phyloP scores from a whole-genome alignment of 2,329 filamentous ascomycete species.

The Seiridium cupressi region DNA sequence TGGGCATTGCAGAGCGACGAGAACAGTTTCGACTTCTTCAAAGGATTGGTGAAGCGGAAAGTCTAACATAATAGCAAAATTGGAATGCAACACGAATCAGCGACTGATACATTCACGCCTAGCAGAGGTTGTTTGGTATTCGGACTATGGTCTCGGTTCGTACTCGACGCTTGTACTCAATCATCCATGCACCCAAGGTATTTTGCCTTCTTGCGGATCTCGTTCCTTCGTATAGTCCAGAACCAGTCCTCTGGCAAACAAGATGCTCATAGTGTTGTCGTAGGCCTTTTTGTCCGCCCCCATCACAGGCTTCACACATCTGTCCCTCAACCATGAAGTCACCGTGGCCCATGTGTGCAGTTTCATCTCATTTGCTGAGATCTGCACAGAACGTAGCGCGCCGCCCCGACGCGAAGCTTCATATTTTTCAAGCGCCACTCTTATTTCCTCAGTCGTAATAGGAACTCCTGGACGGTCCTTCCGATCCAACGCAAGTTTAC shows the following conservation, averaged over 20 bases:
- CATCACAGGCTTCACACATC: background rate
- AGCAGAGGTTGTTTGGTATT: background rate
- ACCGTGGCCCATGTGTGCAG: background rate
- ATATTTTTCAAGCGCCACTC: background rate
- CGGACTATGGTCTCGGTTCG: background rate
- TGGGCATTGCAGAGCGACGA: conserved; percentile 92
- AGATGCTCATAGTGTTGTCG: background rate
- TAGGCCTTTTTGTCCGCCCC: background rate
- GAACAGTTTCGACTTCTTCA: conserved; percentile 98
- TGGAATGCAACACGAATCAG: too few species aligned
- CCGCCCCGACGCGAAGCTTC: background rate
- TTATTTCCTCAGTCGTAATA: background rate
- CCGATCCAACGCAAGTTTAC: background rate
- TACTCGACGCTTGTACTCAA: too few species aligned
- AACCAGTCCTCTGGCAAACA: background rate
- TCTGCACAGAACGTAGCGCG: background rate
- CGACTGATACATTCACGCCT: too few species aligned
- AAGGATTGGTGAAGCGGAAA: conserved; percentile 80
- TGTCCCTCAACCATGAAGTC: background rate
- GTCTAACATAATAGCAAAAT: conserved; percentile 24
- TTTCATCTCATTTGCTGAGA: background rate
- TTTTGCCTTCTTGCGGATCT: background rate
- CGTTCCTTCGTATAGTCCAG: background rate
- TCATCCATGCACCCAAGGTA: background rate
- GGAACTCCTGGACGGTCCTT: background rate